Conservation (phyloP, 2,329 filamentous ascomycete genomes). For the Apiospora arundinis region DNA sequence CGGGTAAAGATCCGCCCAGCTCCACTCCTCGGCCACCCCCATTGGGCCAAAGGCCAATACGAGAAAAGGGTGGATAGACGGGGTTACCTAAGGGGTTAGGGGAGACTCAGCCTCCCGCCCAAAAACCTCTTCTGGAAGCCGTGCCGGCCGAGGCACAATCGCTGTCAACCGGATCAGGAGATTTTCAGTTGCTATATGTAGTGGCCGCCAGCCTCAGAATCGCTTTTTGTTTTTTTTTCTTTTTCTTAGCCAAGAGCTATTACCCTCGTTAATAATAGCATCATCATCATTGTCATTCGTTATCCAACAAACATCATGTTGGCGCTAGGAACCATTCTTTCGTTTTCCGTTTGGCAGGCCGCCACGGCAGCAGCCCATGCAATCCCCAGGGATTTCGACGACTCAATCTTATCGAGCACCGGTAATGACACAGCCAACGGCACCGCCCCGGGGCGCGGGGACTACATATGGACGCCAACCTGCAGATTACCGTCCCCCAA, state of each 20-base stretch:
- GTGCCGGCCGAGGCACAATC: background rate
- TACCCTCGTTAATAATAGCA: slow-evolving; percentile 4
- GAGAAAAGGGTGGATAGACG: background rate
- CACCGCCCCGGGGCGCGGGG: background rate
- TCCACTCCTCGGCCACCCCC: background rate
- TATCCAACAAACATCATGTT: slow-evolving; percentile 14
- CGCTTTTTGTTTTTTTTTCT: too few species aligned
- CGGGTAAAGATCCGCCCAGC: background rate
- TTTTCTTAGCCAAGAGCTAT: background rate
- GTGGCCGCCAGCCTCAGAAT: background rate
- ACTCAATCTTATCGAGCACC: background rate
- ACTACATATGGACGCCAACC: background rate
- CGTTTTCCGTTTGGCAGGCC: background rate
- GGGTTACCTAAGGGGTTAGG: background rate
- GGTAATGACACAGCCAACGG: background rate
- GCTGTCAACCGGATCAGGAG: background rate
- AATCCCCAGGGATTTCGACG: background rate
- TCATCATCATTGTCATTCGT: background rate
- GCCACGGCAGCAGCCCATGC: background rate
- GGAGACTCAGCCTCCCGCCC: background rate
- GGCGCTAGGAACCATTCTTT: background rate
- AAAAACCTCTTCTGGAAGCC: background rate
- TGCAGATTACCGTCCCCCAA: background rate
- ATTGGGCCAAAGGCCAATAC: background rate
- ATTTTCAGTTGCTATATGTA: background rate